phyloP scores from a whole-genome alignment of 23 red algal genomes.

The Chondrus crispus region DNA sequence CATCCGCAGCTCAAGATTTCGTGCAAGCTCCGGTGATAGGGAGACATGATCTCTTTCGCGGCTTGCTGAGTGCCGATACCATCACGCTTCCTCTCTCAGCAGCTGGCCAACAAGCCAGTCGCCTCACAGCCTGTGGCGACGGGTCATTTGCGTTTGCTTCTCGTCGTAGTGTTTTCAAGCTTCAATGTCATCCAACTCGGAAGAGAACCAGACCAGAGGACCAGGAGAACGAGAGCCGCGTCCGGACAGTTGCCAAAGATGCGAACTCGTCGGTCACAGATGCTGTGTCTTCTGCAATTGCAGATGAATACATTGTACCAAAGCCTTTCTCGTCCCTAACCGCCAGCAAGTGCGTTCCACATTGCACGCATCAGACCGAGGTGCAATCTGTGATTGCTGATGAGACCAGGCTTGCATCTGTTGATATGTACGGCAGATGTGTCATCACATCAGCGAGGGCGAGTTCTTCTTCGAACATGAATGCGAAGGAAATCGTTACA shows the following conservation, averaged over 20 bases:
- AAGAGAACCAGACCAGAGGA: background rate
- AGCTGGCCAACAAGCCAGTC: background rate
- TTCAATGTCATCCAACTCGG: background rate
- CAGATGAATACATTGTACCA: slow-evolving; percentile 58
- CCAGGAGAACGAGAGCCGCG: background rate
- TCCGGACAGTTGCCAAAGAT: background rate
- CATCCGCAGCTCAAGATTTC: too few relatives aligned
- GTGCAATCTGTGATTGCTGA: slow-evolving; percentile 34
- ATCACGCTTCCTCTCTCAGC: slow-evolving; percentile 4
- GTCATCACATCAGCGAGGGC: slow-evolving; percentile 9
- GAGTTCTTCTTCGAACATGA: background rate
- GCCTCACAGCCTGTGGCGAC: background rate
- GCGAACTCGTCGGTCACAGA: background rate
- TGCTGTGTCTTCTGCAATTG: slow-evolving; percentile 16
- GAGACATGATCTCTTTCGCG: slow-evolving; percentile 38
- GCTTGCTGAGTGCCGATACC: background rate
- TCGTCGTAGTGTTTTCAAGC: background rate
- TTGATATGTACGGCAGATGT: slow-evolving; percentile 44
- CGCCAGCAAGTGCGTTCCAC: background rate
- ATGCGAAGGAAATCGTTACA: background rate
- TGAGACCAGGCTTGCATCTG: slow-evolving; percentile 33
- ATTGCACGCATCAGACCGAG: slow-evolving; percentile 35
- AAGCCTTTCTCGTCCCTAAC: background rate
- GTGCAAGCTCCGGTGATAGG: too few relatives aligned
- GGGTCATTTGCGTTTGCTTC: background rate